Percentiles rank a stretch among this genome's conserved stretches.
Conservation (phyloP, 2,329 filamentous ascomycete species). For the Camptophora hylomeconis region DNA sequence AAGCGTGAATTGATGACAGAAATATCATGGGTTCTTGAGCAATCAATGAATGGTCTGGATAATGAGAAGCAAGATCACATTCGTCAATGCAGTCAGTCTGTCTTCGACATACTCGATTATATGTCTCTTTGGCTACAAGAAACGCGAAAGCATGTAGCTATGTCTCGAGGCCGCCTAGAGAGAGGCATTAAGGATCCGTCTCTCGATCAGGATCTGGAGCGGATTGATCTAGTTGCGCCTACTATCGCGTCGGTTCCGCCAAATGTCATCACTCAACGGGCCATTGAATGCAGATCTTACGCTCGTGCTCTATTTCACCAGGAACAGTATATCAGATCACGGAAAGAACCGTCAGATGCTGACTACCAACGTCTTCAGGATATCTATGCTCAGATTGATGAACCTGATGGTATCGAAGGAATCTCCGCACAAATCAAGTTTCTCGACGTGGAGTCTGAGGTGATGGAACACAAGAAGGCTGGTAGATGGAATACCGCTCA, state of each 20-base stretch:
- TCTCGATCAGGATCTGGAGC: slow-evolving; percentile 17
- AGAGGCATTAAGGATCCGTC: slow-evolving; percentile 10
- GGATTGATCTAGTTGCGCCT: slow-evolving; percentile 54
- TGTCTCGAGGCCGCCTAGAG: slow-evolving; percentile 8
- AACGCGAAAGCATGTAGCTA: slow-evolving; percentile 42
- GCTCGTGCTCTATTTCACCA: slow-evolving; percentile 85
- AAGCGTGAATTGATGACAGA: slow-evolving; percentile 57
- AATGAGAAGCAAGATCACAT: slow-evolving; percentile 56
- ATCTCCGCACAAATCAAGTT: slow-evolving; percentile 78
- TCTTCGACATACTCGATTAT: slow-evolving; percentile 86
- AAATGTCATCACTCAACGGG: slow-evolving; percentile 63
- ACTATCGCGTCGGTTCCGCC: slow-evolving; percentile 58
- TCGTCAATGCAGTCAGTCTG: slow-evolving; percentile 79
- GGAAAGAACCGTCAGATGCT: slow-evolving; percentile 39
- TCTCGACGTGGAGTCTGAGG: slow-evolving; percentile 85
- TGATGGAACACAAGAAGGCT: slow-evolving; percentile 82
- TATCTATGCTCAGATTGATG: slow-evolving; percentile 94
- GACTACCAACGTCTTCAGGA: slow-evolving; percentile 70
- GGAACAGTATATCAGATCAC: slow-evolving; percentile 65
- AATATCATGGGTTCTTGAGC: slow-evolving; percentile 58
- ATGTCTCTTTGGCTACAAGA: slow-evolving; percentile 78
- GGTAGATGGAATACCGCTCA: slow-evolving; percentile 90
- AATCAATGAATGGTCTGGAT: slow-evolving; percentile 42
- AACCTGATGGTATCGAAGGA: slow-evolving; percentile 90
- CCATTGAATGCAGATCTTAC: slow-evolving; percentile 89